These are phyloP conservation scores for Protomyces macrosporus DNA, from an alignment of 1,139 yeast genomes.

Conservation along the genomic window DNA sequence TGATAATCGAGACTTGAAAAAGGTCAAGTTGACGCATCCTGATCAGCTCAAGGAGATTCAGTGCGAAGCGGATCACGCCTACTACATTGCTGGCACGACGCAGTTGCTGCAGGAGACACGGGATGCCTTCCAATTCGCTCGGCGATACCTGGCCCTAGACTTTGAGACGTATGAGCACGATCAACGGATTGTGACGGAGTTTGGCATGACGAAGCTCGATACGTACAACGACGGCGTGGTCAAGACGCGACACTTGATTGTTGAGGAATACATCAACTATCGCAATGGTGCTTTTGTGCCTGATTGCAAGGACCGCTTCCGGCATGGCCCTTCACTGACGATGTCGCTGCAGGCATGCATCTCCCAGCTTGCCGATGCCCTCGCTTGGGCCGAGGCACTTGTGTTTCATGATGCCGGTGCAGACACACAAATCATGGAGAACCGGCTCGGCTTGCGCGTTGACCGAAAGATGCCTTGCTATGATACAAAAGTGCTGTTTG, in stretches of 20 bases:
- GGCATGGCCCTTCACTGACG: background rate
- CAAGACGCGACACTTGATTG: background rate
- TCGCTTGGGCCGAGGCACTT: background rate
- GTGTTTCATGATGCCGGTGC: slow-evolving; percentile 14
- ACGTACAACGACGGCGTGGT: background rate
- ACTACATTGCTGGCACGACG: background rate
- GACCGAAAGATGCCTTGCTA: background rate
- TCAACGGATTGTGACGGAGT: slow-evolving; percentile 11
- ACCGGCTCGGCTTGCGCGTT: background rate
- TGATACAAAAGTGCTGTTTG: slow-evolving; percentile 6
- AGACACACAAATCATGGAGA: background rate
- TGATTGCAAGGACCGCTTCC: background rate
- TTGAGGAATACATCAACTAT: background rate
- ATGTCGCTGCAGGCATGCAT: background rate
- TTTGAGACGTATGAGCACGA: slow-evolving; percentile 10
- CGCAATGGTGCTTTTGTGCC: slow-evolving; percentile 5
- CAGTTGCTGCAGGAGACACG: background rate
- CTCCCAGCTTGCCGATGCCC: background rate
- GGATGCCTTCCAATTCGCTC: background rate
- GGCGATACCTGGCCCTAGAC: slow-evolving; percentile 1
- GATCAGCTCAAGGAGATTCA: background rate
- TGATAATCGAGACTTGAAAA: background rate
- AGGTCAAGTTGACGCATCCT: background rate
- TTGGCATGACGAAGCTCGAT: slow-evolving; percentile 8
- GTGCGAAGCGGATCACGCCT: background rate